A percentile compares a stretch with the other conserved stretches of the same genome.
Conservation (phyloP, 2,329 filamentous ascomycete genomes). For the Ophiostoma ulmi region DNA sequence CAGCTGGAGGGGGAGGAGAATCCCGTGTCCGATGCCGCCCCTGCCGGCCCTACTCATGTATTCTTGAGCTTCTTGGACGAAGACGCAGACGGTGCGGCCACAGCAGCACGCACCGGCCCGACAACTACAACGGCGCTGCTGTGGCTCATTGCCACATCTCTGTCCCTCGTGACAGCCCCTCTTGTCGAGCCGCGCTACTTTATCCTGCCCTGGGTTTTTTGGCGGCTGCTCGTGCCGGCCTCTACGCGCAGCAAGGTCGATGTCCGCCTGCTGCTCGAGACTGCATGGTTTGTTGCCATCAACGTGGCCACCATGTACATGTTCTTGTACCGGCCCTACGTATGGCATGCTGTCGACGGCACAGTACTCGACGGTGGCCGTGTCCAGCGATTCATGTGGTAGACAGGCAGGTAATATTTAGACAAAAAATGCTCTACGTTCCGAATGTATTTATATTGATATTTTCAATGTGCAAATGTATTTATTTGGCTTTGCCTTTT, state of each 20-base stretch:
- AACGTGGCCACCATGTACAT: conserved; percentile 64
- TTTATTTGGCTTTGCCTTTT: neutral
- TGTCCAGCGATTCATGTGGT: conserved; percentile 81
- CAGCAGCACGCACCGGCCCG: conserved; percentile 33
- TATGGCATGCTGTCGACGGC: conserved; percentile 56
- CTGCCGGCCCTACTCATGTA: neutral
- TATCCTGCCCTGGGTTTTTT: conserved; percentile 91
- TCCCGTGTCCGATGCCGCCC: neutral
- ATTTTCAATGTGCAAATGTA: neutral
- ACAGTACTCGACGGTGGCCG: conserved; percentile 49
- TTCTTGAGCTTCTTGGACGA: conserved; percentile 28
- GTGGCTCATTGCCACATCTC: conserved; percentile 61
- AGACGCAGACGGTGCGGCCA: conserved; percentile 30
- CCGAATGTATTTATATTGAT: neutral
- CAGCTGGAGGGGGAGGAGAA: neutral
- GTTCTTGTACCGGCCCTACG: conserved; percentile 63
- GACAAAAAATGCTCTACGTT: neutral
- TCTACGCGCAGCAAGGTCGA: conserved; percentile 34
- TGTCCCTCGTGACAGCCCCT: conserved; percentile 81
- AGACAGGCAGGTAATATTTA: neutral
- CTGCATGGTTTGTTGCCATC: conserved; percentile 61
- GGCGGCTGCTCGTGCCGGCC: conserved; percentile 71
- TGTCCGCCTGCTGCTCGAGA: conserved; percentile 55
- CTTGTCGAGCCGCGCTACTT: conserved; percentile 95
- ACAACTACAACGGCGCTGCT: conserved; percentile 51